phyloP scores from a whole-genome alignment of 1,139 yeast species.

The Saccharomyces uvarum region DNA sequence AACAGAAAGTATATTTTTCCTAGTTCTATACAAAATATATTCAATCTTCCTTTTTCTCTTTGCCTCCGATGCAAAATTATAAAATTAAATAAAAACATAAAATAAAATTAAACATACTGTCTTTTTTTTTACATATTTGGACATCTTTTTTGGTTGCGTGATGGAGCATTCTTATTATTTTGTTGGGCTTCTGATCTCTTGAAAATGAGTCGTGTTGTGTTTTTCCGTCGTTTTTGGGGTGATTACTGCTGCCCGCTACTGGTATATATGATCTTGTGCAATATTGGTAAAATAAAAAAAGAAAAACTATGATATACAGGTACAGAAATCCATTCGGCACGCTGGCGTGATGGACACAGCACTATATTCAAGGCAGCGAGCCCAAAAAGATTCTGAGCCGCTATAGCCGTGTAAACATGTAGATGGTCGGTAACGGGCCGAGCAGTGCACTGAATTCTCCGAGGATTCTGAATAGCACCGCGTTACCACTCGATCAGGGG shows the following conservation, averaged over 20 bases:
- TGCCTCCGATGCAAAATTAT: not conserved
- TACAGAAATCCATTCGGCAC: no score
- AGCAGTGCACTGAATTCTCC: no score
- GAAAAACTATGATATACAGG: no score
- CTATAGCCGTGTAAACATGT: no score
- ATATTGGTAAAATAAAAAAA: not conserved
- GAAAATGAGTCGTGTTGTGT: not conserved
- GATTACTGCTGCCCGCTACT: not conserved
- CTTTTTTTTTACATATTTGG: not conserved
- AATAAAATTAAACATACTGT: not conserved
- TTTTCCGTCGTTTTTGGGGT: not conserved
- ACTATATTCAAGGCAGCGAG: no score
- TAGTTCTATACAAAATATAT: not conserved
- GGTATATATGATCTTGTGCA: not conserved
- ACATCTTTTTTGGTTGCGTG: not conserved
- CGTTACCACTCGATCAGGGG: no score
- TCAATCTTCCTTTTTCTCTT: not conserved
- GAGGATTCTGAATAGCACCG: no score
- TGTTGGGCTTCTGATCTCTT: not conserved
- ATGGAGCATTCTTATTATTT: not conserved
- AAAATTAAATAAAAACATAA: not conserved
- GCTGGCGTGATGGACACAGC: no score
- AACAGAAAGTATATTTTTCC: not conserved
- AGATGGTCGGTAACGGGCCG: no score
- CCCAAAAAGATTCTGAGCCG: no score